Conservation (phyloP, 352 stramenopile genomes). For the Phytophthora sp. region DNA sequence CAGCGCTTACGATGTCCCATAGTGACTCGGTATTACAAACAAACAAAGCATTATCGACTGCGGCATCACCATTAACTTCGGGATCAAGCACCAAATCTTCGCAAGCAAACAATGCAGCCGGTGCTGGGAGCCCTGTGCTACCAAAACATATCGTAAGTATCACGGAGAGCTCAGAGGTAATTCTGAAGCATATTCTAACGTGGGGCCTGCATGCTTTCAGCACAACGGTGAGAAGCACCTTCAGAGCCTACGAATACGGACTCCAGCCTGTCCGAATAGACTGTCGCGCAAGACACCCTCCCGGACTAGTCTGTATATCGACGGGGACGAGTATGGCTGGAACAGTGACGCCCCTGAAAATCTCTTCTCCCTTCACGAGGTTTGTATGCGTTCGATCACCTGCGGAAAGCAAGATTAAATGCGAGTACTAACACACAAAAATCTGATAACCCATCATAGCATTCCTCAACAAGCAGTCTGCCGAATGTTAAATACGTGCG, state of each 20-base stretch:
- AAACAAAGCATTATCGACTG: neutral
- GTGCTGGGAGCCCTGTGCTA: conserved; percentile 17
- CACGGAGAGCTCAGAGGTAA: neutral
- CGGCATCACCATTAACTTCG: neutral
- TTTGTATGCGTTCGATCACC: conserved; percentile 15
- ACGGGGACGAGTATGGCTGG: conserved; percentile 4
- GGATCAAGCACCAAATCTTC: neutral
- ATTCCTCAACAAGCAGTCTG: conserved; percentile 7
- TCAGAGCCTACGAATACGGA: conserved; percentile 42
- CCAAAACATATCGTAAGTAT: conserved; percentile 35
- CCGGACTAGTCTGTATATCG: conserved; percentile 3
- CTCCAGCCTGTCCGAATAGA: conserved; percentile 34
- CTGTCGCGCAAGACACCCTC: conserved; percentile 30
- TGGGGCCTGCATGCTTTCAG: conserved; percentile 10
- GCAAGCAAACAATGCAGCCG: neutral
- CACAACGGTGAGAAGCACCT: conserved; percentile 35
- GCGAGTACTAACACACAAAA: conserved; percentile 2
- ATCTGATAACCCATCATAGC: neutral
- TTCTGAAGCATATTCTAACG: neutral
- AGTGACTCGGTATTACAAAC: conserved; percentile 16
- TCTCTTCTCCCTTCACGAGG: conserved; percentile 40
- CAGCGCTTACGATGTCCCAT: neutral
- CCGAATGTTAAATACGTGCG: conserved; percentile 45
- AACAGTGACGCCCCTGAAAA: neutral
- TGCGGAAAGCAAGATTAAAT: no score